Conservation (phyloP, 2,329 filamentous ascomycete species). For the Didymella exigua region DNA sequence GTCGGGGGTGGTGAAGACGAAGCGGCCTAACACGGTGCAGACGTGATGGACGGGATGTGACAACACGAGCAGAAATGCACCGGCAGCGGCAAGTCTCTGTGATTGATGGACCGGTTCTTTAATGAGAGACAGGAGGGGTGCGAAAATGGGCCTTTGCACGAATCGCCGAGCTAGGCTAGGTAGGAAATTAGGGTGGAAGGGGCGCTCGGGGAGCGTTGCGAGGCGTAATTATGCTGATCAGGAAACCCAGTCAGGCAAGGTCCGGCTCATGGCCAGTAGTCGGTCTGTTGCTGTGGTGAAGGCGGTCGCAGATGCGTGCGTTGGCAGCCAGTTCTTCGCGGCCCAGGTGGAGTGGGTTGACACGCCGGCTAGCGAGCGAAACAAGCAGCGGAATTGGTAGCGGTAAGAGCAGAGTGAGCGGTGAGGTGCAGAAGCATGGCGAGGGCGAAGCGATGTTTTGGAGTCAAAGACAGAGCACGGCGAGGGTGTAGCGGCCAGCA, state of each 20-base stretch:
- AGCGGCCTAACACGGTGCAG: constrained; percentile 30
- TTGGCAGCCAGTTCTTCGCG: constrained; percentile 37
- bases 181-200: constrained; percentile 47
- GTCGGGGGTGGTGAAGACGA: constrained; percentile 24
- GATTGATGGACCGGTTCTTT: constrained; percentile 38
- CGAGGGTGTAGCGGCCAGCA: constrained; percentile 25
- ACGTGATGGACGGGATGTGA: constrained; percentile 33
- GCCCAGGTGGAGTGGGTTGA: constrained; percentile 25
- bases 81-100: constrained; percentile 26
- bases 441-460: constrained; percentile 17
- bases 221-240: constrained; percentile 45
- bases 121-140: constrained; percentile 35
- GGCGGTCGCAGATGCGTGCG: constrained; percentile 47
- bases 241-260: constrained; percentile 39
- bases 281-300: constrained; percentile 48
- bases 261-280: constrained; percentile 36
- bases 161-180: constrained; percentile 45
- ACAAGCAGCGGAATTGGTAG: constrained; percentile 21
- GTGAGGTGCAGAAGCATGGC: constrained; percentile 30
- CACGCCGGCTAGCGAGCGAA: constrained; percentile 23
- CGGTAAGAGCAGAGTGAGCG: constrained; percentile 20
- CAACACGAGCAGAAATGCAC: constrained; percentile 27
- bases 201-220: constrained; percentile 36
- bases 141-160: constrained; percentile 43
- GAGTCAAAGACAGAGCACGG: constrained; percentile 13